Base-by-base conservation (phyloP, 495 filamentous ascomycete species). In the Xanthoparmelia taractica region DNA sequence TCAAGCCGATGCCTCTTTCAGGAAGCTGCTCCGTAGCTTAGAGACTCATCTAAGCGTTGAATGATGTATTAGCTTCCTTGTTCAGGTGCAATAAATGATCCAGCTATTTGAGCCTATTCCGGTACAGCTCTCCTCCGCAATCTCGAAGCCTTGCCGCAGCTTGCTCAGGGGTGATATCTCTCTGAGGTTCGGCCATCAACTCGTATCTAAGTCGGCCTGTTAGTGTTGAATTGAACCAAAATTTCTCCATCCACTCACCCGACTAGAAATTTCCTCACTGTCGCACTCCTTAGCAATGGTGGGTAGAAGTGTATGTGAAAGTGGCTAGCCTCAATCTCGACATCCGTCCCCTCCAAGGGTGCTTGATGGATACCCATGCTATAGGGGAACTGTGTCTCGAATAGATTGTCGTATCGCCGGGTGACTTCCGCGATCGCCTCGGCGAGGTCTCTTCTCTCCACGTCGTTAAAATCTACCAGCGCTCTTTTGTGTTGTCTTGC, bases 271-370 rank as follows among this genome's bases (percentile, higher is more conserved):
- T 98, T 98, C 63, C 87, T 85, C 38, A 98, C 95, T 8, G 90
- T 93, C 15, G 94, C 94, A 65, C 91, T 96, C 50, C 94, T 84
- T 66, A 98, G 80, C 45, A 98, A 78, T 11, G 94, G 94, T 20
- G 94, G 94, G 73, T 96, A 97, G 74, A 97, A 98, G 75, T 98
- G 94, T 77, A 98, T 83, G 72, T 98, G 94, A 72, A 98, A 84
- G 79, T 96, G 90, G 57, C 89, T 90, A 20, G 84, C 82, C 70
- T 95, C 89, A 38, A 91, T 80, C 73, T 97, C 91, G 67, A 96
- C 89, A 18, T 84, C 80, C 6, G 84, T 85, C n/a, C 89, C 92
- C 43, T 91, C 84, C 8, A 98, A 78, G 13, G 94, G 95, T 36
- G 94, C 92, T 76, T 98, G 94, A 74, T 98, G 94, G 56, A 98